phyloP scores from a whole-genome alignment of 768 basidiomycete genomes.

The Leccinellum rugosiceps region DNA sequence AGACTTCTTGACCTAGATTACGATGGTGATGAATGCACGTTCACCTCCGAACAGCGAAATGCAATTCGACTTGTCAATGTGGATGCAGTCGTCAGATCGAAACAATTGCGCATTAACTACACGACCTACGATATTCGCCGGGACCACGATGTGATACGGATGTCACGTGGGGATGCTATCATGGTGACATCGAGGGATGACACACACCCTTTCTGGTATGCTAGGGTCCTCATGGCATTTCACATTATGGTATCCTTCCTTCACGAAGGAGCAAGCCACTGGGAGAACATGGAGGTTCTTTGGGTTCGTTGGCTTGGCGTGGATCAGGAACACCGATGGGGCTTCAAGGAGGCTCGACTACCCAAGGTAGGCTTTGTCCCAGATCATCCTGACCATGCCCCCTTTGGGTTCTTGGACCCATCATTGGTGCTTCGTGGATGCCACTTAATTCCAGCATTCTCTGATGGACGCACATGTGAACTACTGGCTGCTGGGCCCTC shows the following conservation, averaged over 20 bases:
- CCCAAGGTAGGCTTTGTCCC: no score
- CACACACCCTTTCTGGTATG: neutral
- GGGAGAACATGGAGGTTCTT: neutral
- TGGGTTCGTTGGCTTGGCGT: no score
- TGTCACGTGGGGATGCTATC: neutral
- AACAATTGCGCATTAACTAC: neutral
- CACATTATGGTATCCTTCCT: neutral
- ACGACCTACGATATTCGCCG: neutral
- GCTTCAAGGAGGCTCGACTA: no score
- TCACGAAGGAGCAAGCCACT: neutral
- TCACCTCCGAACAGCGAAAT: neutral
- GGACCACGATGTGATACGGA: neutral
- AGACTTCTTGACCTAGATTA: neutral
- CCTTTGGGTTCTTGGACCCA: no score
- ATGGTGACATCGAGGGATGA: neutral
- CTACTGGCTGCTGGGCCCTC: neutral
- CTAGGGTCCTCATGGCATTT: neutral
- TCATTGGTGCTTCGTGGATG: no score
- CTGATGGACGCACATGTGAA: conserved; percentile 92
- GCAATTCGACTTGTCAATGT: neutral
- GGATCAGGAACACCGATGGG: no score
- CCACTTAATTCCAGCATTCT: conserved; percentile 78
- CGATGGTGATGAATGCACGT: neutral
- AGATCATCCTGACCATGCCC: no score
- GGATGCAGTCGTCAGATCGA: neutral